phyloP scores from a whole-genome alignment of 805 yeast species.

The Candida boidinii region DNA sequence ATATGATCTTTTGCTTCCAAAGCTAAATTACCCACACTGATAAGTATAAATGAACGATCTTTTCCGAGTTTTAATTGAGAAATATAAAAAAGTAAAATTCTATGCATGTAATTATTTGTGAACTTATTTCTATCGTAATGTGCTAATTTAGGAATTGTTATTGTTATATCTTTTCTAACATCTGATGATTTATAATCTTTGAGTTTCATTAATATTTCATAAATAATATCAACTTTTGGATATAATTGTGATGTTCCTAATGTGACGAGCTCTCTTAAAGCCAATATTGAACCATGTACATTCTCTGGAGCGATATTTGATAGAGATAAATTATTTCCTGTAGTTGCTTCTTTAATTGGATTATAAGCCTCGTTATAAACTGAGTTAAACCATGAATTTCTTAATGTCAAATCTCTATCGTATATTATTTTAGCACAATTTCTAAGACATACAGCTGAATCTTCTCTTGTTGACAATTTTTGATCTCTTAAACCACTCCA shows the following conservation, averaged over 20 bases:
- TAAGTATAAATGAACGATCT: slow-evolving; percentile 70
- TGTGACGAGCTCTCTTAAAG: slow-evolving; percentile 67
- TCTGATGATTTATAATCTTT: slow-evolving; percentile 71
- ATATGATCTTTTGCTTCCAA: slow-evolving; percentile 73
- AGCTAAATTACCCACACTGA: slow-evolving; percentile 80
- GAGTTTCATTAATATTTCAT: slow-evolving; percentile 62
- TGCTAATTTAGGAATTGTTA: slow-evolving; percentile 76
- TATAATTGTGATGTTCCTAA: slow-evolving; percentile 67
- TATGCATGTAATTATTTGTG: slow-evolving; percentile 72
- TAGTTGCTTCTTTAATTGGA: slow-evolving; percentile 14
- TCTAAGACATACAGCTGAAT: slow-evolving; percentile 75
- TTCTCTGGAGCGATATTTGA: slow-evolving; percentile 41
- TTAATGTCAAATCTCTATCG: slow-evolving; percentile 62
- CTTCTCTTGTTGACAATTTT: slow-evolving; percentile 65
- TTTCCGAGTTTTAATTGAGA: slow-evolving; percentile 63
- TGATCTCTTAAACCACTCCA: slow-evolving; percentile 86
- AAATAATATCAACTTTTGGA: slow-evolving; percentile 66
- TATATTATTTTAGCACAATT: slow-evolving; percentile 73
- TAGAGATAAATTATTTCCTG: slow-evolving; percentile 1
- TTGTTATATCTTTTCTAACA: slow-evolving; percentile 78
- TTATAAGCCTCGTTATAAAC: slow-evolving; percentile 31
- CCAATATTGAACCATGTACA: slow-evolving; percentile 81
- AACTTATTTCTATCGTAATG: slow-evolving; percentile 67
- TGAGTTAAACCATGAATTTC: slow-evolving; percentile 68
- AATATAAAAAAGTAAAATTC: slow-evolving; percentile 67